Evolutionary conservation across 192 early-diverging fungal species (phyloP), one percentile per base, ranked within the genome.

Genomic region (Coemansia sp.): DNA sequence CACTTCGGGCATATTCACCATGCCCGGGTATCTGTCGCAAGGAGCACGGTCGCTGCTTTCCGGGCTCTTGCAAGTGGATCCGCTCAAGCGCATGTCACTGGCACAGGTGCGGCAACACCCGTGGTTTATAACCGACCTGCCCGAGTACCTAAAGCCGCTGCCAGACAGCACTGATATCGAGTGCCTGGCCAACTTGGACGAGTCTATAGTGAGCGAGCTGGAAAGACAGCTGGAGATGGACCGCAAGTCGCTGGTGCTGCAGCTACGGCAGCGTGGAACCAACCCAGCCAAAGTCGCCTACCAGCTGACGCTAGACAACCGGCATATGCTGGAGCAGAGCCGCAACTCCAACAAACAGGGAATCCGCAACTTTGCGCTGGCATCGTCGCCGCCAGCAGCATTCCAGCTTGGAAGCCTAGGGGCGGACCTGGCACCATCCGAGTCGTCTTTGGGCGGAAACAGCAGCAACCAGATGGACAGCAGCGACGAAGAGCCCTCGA

Each of bases 281-380:
- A 97, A 96, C 69, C 93, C 92, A 20, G 87, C 96, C 51, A 95
- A 95, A 60, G 96, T 98, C 6, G 93, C 96, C 5, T 98, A 96
- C 69, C 93, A 96, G 63, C 80, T 98, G 53, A 87, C 93, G n/a
- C 81, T 93, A 2, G 96, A 97, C 69, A 78, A 78, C 58, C 60
- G 86, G 84, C 68, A 81, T 42, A 66, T 80, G 70, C 57, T 79
- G 38, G 71, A 73, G 66, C 69, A 79, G 58, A 71, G 66, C 46
- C 66, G 66, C 56, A 73, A 71, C 60, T 68, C 76, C 14, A 72
- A 61, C 61, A 79, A 68, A 34, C 70, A 79, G 44, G 69, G 76
- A 9, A 79, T 79, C 44, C 76, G 68, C 51, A 69, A 62, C 66
- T 79, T 79, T 72, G 76, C 69, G 2, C 56, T 79, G 55, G 76